phyloP scores from a whole-genome alignment of 2,329 filamentous ascomycete species.

The Sarocladium strictum region DNA sequence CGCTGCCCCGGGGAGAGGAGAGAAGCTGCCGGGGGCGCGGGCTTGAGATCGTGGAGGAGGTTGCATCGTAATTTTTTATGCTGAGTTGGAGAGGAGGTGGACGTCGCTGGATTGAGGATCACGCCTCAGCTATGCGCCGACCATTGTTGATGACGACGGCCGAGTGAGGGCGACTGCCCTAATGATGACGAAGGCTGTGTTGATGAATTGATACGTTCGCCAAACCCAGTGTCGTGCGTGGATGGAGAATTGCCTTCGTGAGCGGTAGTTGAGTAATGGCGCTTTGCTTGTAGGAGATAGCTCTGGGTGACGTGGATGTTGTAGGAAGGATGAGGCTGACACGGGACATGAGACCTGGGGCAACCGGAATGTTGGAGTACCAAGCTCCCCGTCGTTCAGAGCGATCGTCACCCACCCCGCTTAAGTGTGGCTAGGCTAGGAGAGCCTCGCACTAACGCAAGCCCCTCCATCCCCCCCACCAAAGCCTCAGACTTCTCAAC shows the following conservation, averaged over 20 bases:
- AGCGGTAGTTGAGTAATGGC: neutral
- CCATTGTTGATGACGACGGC: neutral
- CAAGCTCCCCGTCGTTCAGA: neutral
- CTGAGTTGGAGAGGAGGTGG: neutral
- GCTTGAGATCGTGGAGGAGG: slow-evolving; percentile 35
- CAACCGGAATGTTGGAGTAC: neutral
- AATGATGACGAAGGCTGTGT: neutral
- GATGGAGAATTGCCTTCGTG: too few relatives aligned
- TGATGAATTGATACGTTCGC: too few relatives aligned
- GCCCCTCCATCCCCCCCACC: neutral
- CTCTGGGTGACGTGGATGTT: neutral
- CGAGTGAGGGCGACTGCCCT: neutral
- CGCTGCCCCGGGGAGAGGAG: slow-evolving; percentile 37
- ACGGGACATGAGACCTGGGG: neutral
- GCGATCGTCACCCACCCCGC: slow-evolving; percentile 1
- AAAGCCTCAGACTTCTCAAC: neutral
- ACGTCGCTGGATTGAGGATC: neutral
- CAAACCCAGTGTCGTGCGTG: too few relatives aligned
- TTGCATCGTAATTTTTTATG: slow-evolving; percentile 37
- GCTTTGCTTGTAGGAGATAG: neutral
- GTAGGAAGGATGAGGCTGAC: neutral
- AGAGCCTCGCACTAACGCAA: neutral
- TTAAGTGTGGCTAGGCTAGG: slow-evolving; percentile 1
- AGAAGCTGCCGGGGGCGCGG: slow-evolving; percentile 51
- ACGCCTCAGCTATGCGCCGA: slow-evolving; percentile 3